Conservation (phyloP, 441 rosid genomes). For the Adansonia madagascariensis region DNA sequence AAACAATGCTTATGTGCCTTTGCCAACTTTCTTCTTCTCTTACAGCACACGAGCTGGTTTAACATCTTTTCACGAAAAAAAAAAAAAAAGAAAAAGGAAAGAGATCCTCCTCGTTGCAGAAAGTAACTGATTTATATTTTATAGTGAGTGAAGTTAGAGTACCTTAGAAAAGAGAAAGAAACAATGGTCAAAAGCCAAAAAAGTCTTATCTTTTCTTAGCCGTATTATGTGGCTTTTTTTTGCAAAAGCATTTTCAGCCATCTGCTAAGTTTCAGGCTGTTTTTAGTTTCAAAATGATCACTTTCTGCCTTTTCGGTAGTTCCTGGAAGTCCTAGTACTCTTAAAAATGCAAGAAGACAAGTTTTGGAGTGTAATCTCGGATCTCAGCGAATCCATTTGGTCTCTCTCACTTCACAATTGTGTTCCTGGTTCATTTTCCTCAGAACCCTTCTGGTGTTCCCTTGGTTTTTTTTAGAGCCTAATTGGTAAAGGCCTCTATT, state of each 20-base stretch:
- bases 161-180: conserved; percentile 22
- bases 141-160: conserved; percentile 31
- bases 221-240: conserved; percentile 21
- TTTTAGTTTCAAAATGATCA: conserved; percentile 41
- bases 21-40: conserved; percentile 31
- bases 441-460: conserved; percentile 25
- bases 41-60: conserved; percentile 49
- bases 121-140: conserved; percentile 41
- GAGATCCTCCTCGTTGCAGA: conserved; percentile 29
- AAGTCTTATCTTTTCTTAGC: conserved; percentile 41
- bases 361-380: conserved; percentile 44
- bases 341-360: conserved; percentile 43
- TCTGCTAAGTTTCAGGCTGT: conserved; percentile 40
- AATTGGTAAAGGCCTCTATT: conserved; percentile 17
- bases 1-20: conserved; percentile 17
- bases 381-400: conserved; percentile 35
- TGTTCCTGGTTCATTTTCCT: conserved; percentile 25
- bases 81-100: background rate
- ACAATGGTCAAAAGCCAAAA: conserved; percentile 44
- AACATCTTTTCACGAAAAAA: conserved; percentile 48
- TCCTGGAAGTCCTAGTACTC: conserved; percentile 41
- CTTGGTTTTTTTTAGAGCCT: conserved; percentile 25
- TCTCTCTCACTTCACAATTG: background rate
- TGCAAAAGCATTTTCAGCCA: conserved; percentile 23
- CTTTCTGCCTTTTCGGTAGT: conserved; percentile 34